phyloP scores from a whole-genome alignment of 495 filamentous ascomycete genomes.

The Xanthoparmelia taractica region DNA sequence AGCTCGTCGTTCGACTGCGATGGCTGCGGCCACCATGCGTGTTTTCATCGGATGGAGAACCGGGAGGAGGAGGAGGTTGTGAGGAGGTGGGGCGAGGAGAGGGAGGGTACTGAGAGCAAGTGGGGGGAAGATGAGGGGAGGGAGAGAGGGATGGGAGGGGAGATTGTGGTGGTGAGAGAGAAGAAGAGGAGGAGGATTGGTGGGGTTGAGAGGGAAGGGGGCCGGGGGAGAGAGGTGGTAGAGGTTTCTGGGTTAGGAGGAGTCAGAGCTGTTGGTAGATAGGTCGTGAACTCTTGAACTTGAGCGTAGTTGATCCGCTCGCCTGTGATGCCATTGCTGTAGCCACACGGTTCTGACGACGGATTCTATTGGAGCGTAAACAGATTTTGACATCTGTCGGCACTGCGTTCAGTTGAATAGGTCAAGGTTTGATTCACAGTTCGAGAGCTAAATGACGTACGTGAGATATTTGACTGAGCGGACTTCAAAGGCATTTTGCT shows the following conservation, averaged over 20 bases:
- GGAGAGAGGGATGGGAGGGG: too few species aligned
- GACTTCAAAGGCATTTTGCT: conserved; percentile 34
- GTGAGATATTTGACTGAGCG: conserved; percentile 32
- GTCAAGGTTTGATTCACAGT: neutral
- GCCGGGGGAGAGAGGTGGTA: too few species aligned
- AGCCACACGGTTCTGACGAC: conserved; percentile 39
- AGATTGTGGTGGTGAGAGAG: too few species aligned
- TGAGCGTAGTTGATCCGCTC: conserved; percentile 47
- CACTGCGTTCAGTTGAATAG: conserved; percentile 31
- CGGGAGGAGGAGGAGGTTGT: conserved; percentile 39
- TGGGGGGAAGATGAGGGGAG: neutral
- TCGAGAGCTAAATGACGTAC: conserved; percentile 19
- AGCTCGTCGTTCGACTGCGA: conserved; percentile 46
- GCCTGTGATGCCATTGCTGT: conserved; percentile 48
- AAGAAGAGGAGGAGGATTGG: conserved; percentile 1
- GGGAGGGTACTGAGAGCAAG: too few species aligned
- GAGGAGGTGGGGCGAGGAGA: conserved; percentile 20
- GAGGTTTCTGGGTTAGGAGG: too few species aligned
- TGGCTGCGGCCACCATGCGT: conserved; percentile 48
- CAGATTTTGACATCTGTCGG: conserved; percentile 48
- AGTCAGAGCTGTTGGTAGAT: conserved; percentile 51
- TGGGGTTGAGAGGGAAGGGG: conserved; percentile 15
- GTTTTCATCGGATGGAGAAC: conserved; percentile 44
- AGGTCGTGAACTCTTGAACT: conserved; percentile 44
- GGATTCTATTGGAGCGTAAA: conserved; percentile 36